A percentile compares a stretch with the other conserved stretches of the same genome.
phyloP scores from a whole-genome alignment of 371 early-diverging fungal genomes.

The Chytridiales sp. region DNA sequence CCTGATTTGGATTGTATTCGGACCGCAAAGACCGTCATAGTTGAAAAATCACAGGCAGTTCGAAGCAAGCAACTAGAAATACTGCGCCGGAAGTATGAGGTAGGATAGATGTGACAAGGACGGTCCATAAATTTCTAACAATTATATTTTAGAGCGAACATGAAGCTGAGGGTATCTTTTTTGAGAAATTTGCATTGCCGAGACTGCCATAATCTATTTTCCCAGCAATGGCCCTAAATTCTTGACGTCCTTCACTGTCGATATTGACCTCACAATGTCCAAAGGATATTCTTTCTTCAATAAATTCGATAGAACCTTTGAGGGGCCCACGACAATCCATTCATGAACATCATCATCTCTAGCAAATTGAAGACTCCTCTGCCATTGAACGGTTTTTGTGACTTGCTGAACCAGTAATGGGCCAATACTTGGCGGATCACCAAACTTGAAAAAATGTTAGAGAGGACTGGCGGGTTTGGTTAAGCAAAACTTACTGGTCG shows the following conservation, averaged over 20 bases:
- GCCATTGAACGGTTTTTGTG: slow-evolving; percentile 87
- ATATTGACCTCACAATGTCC: slow-evolving; percentile 45
- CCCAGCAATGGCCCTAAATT: slow-evolving; percentile 2
- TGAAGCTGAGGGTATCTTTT: slow-evolving; percentile 8
- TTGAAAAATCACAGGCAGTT: slow-evolving; percentile 36
- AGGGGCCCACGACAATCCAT: slow-evolving; percentile 86
- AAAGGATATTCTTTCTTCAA: slow-evolving; percentile 83
- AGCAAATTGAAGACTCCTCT: slow-evolving; percentile 75
- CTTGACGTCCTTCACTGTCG: slow-evolving; percentile 11
- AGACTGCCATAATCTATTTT: neutral
- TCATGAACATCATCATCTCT: slow-evolving; percentile 74
- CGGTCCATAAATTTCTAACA: neutral
- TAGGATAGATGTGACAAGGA: neutral
- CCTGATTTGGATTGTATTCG: slow-evolving; percentile 42
- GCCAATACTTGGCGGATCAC: slow-evolving; percentile 55
- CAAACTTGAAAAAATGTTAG: slow-evolving; percentile 28
- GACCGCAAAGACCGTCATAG: slow-evolving; percentile 29
- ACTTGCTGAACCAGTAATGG: slow-evolving; percentile 75
- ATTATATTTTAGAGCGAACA: slow-evolving; percentile 9
- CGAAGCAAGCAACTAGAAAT: slow-evolving; percentile 34
- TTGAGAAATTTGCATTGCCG: slow-evolving; percentile 4
- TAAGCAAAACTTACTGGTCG: slow-evolving; percentile 64
- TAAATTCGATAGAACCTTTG: slow-evolving; percentile 83
- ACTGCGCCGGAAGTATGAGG: slow-evolving; percentile 20
- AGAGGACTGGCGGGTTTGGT: neutral